Base-by-base conservation (phyloP, 2,329 filamentous ascomycete species). In the Keithomyces neogunnii region DNA sequence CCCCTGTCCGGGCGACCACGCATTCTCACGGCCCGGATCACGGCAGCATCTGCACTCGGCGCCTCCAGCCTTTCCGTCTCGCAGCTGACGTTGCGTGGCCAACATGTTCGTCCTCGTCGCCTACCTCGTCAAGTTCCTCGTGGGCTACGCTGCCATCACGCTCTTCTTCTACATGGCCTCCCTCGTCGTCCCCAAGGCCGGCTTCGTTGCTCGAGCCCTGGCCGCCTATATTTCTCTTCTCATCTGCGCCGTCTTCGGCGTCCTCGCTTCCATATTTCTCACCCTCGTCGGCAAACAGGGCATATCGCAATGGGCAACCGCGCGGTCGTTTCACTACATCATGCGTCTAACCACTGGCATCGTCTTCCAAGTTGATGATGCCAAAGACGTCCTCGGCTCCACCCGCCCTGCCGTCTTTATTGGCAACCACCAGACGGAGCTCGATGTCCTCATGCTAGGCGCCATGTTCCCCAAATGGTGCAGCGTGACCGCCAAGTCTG, bases 361-460 rank as follows among this genome's bases (percentile, higher is more conserved):
- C 47, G 79, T 76, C 53, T 96, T 97, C 65, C 76, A 80, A 55
- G 71, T 96, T 47, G 78, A 85, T 44, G 89, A 91, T 61, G 67
- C 82, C 39, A 65, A 82, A 53, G 69, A 83, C 57, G 66, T 84
- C 59, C 80, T 91, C 53, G 72, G 73, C 45, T 84, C 75, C 8
- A 75, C 75, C 31, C 81, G 92, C 48, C 93, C 93, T 1, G 91
- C 89, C 52, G 87, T 99, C 52, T 91, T 99, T 63, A 77, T 99
- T 59, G 88, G 87, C 40, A 97, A 97, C 71, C 93, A 99, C 73
- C 93, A 99, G 77, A 89, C 88, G 28, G 93, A 97, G 72, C 81
- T 99, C 59, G 93, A 99, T 65, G 88, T 99, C 40, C 78, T 96
- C 53, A 87, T 96, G 82, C 80, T 99, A 31, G 93, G 90, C 55